Base-by-base conservation (phyloP, 805 yeast genomes). In the Metahyphopichia silvanorum region DNA sequence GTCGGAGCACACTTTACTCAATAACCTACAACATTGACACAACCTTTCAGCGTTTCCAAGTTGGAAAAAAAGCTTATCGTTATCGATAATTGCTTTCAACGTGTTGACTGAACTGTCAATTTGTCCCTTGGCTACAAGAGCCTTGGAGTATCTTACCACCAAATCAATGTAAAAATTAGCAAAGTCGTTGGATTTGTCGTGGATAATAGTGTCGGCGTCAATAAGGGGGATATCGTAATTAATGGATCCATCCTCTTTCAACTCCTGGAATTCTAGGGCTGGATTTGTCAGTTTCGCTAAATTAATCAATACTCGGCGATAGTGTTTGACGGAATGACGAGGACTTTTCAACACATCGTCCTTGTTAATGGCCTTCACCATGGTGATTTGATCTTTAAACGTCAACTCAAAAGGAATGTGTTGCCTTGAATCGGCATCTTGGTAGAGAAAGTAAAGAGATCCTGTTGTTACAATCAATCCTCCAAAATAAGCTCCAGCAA, bases 401-500 rank as follows among this genome's bases (percentile, higher is more conserved):
- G 49, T 42, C 13, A 66, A 43, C 39, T 60, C 69, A 32, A 58
- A 61, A 9, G 73, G 73, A 17, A 66, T 66, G 27, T 51, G 51
- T 38, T 66, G 70, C 23, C 70, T 35, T 12, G 44, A 36, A 31
- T 62, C 49, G 18, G 71, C 72, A 44, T 66, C 73, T 15, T 42
- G 44, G 40, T 66, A 66, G 14, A 66, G 25, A 33, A 66, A 52
- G 42, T 53, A 64, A 13, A 66, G 50, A 50, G 63, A 60, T 6
- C 69, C 70, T 15, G 51, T 33, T 31, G 64, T 60, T 4, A 66
- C 65, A 4, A 66, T 25, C 17, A 65, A 47, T 4, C 68, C 68
- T 4, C 71, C 73, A 27, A 65, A 40, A 39, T 66, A 66, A 5
- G 66, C 71, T 8, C 70, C 71, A 11, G 69, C 63, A n/a, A 60